Conservation (phyloP, 2,329 filamentous ascomycete genomes). For the Penicillium aurantiogriseum region DNA sequence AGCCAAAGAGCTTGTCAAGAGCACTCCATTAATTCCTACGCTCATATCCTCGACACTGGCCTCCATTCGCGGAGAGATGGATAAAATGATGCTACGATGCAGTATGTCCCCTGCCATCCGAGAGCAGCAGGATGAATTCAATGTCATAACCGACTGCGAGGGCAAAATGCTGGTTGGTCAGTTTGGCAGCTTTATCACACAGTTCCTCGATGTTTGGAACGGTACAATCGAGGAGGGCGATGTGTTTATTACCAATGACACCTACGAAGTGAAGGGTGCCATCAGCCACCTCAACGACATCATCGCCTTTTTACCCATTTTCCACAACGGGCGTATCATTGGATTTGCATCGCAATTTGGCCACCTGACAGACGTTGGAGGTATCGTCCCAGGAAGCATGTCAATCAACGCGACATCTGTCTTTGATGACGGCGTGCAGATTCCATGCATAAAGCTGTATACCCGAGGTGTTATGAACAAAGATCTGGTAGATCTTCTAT, state of each 20-base stretch:
- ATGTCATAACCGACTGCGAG: slow-evolving; percentile 50
- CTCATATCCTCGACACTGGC: slow-evolving; percentile 47
- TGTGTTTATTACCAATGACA: slow-evolving; percentile 53
- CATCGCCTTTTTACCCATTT: slow-evolving; percentile 51
- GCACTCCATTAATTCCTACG: slow-evolving; percentile 46
- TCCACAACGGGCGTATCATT: slow-evolving; percentile 45
- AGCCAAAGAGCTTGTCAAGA: slow-evolving; percentile 38
- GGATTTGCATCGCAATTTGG: slow-evolving; percentile 54
- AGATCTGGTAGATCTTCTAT: slow-evolving; percentile 47
- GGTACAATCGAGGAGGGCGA: slow-evolving; percentile 51
- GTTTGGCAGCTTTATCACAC: slow-evolving; percentile 51
- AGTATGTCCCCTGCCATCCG: slow-evolving; percentile 53
- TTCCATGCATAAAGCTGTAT: slow-evolving; percentile 51
- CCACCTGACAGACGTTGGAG: slow-evolving; percentile 48
- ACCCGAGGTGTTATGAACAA: slow-evolving; percentile 45
- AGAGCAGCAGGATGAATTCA: slow-evolving; percentile 55
- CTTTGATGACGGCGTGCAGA: slow-evolving; percentile 52
- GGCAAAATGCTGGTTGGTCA: slow-evolving; percentile 55
- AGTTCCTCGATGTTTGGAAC: slow-evolving; percentile 50
- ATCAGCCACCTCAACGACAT: slow-evolving; percentile 53
- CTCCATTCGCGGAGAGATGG: slow-evolving; percentile 51
- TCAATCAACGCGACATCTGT: slow-evolving; percentile 50
- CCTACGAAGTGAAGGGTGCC: slow-evolving; percentile 50
- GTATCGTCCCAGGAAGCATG: slow-evolving; percentile 53
- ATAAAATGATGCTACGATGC: slow-evolving; percentile 51